Conservation (phyloP, 23 red algal species). For the Chondrus crispus region DNA sequence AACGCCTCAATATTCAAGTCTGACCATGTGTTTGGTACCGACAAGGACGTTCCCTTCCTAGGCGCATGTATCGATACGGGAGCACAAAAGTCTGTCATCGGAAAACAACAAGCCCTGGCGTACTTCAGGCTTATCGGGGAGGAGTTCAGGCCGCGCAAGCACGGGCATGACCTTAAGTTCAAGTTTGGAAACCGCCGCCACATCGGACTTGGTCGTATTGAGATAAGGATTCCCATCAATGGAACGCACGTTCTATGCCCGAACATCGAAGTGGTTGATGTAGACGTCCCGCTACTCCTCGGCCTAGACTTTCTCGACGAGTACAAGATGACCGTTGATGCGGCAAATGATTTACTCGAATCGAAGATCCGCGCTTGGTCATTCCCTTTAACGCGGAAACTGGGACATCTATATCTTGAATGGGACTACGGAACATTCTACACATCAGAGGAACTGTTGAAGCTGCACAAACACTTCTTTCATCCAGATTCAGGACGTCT, state of each 20-base stretch:
- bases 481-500: neutral
- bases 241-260: neutral
- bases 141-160: neutral
- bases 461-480: neutral
- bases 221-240: neutral
- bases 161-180: neutral
- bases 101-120: neutral
- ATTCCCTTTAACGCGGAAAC: neutral
- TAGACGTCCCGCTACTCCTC: constrained; percentile 8
- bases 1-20: no score
- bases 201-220: neutral
- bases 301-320: neutral
- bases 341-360: neutral
- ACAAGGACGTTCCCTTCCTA: neutral
- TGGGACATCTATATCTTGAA: neutral
- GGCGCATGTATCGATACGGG: neutral
- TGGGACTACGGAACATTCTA: neutral
- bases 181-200: neutral
- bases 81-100: neutral
- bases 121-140: neutral
- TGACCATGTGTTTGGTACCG: no score
- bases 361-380: neutral
- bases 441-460: neutral
- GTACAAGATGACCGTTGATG: neutral
- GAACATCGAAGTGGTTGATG: neutral